Percentiles rank a stretch among this genome's conserved stretches.
Evolutionary conservation across 2,329 filamentous ascomycete genomes (phyloP).

Genomic region (Xylaria sp.): DNA sequence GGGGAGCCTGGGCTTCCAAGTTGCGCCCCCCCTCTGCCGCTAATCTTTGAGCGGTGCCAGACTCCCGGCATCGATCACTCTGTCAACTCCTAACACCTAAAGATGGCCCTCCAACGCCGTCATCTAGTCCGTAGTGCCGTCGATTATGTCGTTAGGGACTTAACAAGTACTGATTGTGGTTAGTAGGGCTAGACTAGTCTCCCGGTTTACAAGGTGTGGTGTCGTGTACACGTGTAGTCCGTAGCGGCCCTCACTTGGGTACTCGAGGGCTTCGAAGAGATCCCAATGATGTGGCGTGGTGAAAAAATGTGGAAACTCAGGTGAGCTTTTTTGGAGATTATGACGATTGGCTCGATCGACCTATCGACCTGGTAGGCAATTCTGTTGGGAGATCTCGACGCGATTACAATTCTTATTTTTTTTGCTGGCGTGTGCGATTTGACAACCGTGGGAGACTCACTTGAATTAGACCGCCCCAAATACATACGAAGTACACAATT

Average conservation of each 20-base stretch:
- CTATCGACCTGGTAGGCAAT: not conserved
- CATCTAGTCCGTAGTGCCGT: too few species aligned
- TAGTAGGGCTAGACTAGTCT: not conserved
- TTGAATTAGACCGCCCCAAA: not conserved
- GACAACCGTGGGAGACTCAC: not conserved
- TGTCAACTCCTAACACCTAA: too few species aligned
- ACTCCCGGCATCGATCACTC: too few species aligned
- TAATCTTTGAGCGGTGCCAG: too few species aligned
- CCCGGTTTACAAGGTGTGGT: not conserved
- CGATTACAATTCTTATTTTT: not conserved
- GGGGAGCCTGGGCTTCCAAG: too few species aligned
- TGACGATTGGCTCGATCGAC: not conserved
- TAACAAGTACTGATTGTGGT: not conserved
- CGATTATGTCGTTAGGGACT: not conserved
- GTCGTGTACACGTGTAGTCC: not conserved
- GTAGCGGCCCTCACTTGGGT: not conserved
- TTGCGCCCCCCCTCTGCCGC: too few species aligned
- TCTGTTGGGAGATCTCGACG: not conserved
- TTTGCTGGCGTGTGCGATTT: not conserved
- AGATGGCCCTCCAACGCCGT: too few species aligned
- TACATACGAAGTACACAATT: too few species aligned
- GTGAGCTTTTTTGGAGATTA: not conserved
- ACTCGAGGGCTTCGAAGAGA: not conserved
- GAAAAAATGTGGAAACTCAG: not conserved
- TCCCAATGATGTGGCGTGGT: not conserved